Conservation (phyloP, 2,329 filamentous ascomycete genomes). For the Fusarium avenaceum region DNA sequence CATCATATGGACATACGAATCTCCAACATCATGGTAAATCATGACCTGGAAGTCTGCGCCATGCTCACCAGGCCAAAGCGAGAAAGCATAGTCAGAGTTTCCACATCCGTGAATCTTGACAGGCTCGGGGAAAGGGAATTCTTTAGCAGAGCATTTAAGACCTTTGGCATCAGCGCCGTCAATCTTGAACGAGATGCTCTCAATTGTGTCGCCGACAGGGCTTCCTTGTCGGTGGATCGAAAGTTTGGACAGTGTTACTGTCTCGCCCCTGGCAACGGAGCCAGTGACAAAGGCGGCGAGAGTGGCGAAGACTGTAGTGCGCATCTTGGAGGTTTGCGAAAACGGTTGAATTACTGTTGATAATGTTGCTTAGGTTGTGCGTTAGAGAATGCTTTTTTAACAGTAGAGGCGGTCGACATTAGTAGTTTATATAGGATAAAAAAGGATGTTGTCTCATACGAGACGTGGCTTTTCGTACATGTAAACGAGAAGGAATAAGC, state of each 20-base stretch:
- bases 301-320: constrained; percentile 11
- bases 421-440: no score
- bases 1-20: background rate
- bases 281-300: constrained; percentile 8
- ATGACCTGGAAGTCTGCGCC: constrained; percentile 12
- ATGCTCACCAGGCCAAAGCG: constrained; percentile 7
- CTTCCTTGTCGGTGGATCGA: constrained; percentile 16
- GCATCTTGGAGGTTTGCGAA: constrained; percentile 14
- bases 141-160: constrained; percentile 23
- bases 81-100: constrained; percentile 18
- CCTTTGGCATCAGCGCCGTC: constrained; percentile 16
- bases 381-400: background rate
- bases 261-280: constrained; percentile 11
- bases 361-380: background rate
- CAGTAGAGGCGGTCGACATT: no score
- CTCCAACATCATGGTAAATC: constrained; percentile 27
- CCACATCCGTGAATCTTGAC: constrained; percentile 7
- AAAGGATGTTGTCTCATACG: no score
- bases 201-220: constrained; percentile 10
- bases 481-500: no score
- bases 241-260: constrained; percentile 28
- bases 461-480: no score
- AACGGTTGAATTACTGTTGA: no score
- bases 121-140: constrained; percentile 30
- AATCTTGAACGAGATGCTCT: constrained; percentile 31